Conservation (phyloP, 345 rosid genomes). For the Euphorbia lathyris region DNA sequence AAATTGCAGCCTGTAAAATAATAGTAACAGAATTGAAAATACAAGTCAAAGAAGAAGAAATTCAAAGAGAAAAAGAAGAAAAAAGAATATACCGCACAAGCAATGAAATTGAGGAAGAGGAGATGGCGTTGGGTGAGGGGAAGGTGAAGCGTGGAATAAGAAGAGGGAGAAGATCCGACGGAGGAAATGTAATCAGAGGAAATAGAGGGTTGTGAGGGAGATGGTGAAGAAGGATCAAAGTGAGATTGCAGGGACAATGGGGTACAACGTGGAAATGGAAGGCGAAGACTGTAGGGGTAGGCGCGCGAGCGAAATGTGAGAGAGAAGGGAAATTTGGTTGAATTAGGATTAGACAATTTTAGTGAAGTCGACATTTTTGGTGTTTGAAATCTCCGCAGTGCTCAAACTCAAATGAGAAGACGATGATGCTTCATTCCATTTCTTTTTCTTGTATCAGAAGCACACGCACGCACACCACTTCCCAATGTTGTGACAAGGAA, state of each 20-base stretch:
- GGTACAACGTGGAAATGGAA: conserved; percentile 22
- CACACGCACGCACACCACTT: no score
- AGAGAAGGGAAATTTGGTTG: background rate
- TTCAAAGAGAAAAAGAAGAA: background rate
- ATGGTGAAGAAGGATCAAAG: conserved; percentile 16
- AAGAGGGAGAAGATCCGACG: conserved; percentile 42
- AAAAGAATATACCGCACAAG: conserved; percentile 48
- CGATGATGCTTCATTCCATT: no score
- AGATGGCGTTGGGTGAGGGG: conserved; percentile 68
- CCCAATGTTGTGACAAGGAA: no score
- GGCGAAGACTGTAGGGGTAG: conserved; percentile 23
- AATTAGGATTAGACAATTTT: background rate
- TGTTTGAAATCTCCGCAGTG: background rate
- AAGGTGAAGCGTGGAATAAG: conserved; percentile 39
- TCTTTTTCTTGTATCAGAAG: no score
- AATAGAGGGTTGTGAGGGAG: conserved; percentile 28
- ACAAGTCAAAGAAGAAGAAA: background rate
- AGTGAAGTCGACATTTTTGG: conserved; percentile 1
- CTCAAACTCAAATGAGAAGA: no score
- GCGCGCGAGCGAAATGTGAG: conserved; percentile 4
- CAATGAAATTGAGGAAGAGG: conserved; percentile 54
- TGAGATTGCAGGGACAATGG: conserved; percentile 24
- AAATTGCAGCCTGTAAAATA: conserved; percentile 60
- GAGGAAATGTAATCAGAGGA: conserved; percentile 44
- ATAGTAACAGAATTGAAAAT: background rate